Conservation (phyloP, 176 grass and related monocot genomes). For the Juncus inflexus region DNA sequence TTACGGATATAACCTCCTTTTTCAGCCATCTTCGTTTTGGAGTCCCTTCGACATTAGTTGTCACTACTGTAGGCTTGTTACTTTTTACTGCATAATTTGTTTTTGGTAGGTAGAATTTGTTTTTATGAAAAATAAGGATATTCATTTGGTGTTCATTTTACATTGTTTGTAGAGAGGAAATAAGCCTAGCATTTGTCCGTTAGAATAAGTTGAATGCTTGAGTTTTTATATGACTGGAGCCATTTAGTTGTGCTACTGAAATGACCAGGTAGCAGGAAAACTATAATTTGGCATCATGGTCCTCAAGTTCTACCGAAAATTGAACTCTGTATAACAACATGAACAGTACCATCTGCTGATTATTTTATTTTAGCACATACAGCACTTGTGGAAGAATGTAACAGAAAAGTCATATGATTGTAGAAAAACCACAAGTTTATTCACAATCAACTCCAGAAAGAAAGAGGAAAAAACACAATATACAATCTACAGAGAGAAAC, state of each 20-base stretch:
- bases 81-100: conserved; percentile 33
- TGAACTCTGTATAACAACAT: neutral
- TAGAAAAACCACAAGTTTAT: no score
- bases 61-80: conserved; percentile 75
- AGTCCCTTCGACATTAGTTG: conserved; percentile 69
- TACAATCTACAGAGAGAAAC: conserved; percentile 35
- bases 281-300: conserved; percentile 9
- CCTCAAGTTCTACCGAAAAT: conserved; percentile 18
- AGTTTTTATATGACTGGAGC: conserved; percentile 4
- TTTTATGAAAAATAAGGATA: conserved; percentile 2
- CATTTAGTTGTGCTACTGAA: neutral
- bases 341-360: conserved; percentile 91
- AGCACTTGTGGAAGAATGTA: conserved; percentile 69
- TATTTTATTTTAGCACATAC: conserved; percentile 91
- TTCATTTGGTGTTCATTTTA: neutral
- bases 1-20: conserved; percentile 86
- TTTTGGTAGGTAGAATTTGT: conserved; percentile 4
- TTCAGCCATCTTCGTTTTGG: conserved; percentile 79
- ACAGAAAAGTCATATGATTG: conserved; percentile 54
- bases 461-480: conserved; percentile 33
- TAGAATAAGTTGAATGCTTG: conserved; percentile 6
- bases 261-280: neutral
- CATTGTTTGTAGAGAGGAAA: conserved; percentile 7
- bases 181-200: conserved; percentile 2
- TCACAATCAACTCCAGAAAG: neutral